Conservation (phyloP, 257 asterid genomes). For the Rubia yunnanensis region DNA sequence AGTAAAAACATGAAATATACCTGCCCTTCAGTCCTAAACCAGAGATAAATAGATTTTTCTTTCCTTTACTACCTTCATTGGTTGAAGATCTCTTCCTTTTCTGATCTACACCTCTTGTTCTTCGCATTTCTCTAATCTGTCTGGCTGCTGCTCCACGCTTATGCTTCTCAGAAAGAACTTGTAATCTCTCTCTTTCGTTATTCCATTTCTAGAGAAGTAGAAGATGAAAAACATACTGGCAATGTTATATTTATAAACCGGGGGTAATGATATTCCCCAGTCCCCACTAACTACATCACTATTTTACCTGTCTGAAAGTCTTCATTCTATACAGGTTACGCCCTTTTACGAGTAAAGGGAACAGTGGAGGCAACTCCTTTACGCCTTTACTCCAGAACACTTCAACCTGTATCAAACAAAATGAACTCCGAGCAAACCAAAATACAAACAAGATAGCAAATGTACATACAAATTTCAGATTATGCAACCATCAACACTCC, state of each 20-base stretch:
- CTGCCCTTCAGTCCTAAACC: background rate
- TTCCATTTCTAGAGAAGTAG: constrained; percentile 45
- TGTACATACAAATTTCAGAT: background rate
- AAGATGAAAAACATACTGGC: constrained; percentile 3
- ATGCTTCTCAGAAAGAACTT: constrained; percentile 67
- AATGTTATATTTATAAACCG: background rate
- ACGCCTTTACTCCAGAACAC: constrained; percentile 69
- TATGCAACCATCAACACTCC: background rate
- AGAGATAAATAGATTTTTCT: background rate
- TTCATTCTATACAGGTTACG: constrained; percentile 57
- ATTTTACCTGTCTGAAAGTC: constrained; percentile 61
- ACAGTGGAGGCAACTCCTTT: constrained; percentile 44
- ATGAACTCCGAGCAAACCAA: background rate
- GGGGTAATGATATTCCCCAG: background rate
- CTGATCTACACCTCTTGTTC: constrained; percentile 18
- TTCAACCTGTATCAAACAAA: constrained; percentile 41
- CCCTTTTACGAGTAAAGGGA: constrained; percentile 71
- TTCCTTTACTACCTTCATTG: constrained; percentile 23
- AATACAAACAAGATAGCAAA: constrained; percentile 4
- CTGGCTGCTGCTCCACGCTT: constrained; percentile 73
- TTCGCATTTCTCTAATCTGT: constrained; percentile 38
- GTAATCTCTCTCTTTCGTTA: constrained; percentile 44
- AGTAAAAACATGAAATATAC: constrained; percentile 4
- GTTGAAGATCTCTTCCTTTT: constrained; percentile 21
- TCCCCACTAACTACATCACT: background rate